A percentile compares a stretch with the other conserved stretches of the same genome.
Conservation (phyloP, 2,329 filamentous ascomycete genomes). For the Albophoma yamanashiensis region DNA sequence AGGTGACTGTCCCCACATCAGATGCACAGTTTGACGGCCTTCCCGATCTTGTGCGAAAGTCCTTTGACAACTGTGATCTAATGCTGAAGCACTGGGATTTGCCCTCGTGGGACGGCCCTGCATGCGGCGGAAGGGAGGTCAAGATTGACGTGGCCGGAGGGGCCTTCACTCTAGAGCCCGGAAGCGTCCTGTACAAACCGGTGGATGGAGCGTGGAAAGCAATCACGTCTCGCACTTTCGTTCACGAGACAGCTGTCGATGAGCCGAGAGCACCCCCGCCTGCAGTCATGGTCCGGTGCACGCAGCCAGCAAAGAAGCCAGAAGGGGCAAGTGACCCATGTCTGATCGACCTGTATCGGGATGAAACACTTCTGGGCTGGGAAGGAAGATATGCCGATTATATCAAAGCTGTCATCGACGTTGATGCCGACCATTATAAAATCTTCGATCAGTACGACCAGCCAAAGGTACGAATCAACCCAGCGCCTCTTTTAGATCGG, state of each 20-base stretch:
- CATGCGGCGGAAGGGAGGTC: conserved; percentile 3
- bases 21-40: conserved; percentile 10
- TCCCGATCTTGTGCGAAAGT: conserved; percentile 14
- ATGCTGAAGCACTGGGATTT: conserved; percentile 19
- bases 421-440: conserved; percentile 15
- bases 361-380: conserved; percentile 17
- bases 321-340: conserved; percentile 4
- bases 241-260: neutral
- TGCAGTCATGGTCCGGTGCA: conserved; percentile 13
- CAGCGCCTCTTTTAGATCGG: neutral
- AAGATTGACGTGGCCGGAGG: conserved; percentile 8
- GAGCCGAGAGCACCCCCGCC: conserved; percentile 10
- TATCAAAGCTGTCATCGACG: conserved; percentile 16
- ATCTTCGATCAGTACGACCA: conserved; percentile 13
- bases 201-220: conserved; percentile 8
- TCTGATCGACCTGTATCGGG: conserved; percentile 14
- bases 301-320: conserved; percentile 2
- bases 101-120: conserved; percentile 12
- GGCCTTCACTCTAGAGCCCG: conserved; percentile 6
- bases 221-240: conserved; percentile 2
- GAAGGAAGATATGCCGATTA: conserved; percentile 14
- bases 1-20: conserved; percentile 5
- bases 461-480: conserved; percentile 1
- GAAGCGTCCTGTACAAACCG: conserved; percentile 11
- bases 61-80: conserved; percentile 18